Base-by-base conservation (phyloP, 1,139 yeast species). In the Zhuliangozyma parablackwelliae region DNA sequence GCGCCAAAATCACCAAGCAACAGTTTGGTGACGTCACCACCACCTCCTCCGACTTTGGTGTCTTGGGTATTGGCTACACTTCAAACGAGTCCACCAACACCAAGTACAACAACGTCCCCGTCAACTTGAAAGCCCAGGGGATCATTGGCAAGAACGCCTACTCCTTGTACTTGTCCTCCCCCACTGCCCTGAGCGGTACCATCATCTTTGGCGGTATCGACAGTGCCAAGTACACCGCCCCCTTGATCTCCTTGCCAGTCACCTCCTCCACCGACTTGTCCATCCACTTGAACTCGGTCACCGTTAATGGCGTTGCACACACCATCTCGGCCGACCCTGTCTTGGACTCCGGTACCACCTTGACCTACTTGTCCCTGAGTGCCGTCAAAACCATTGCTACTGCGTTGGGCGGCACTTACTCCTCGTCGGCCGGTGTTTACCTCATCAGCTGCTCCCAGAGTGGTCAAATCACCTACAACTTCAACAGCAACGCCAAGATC, bases 91-190 rank as follows among this genome's bases (percentile, higher is more conserved):
- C 38, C 10, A n/a, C 28, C 13, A 30, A 16, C 44, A 41, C 48
- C 16, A 54, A 52, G 40, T 63, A 64, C 43, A 57, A 54, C 32
- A 65, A 63, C 41, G 51, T 63, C 13, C 70, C 69, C 1, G 33
- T 54, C 28, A 54, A 54, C 33, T 49, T 65, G 46, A 56, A 48
- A 34, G 44, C 42, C 26, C 51, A 56, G 40, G 89, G 87, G 0
- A 44, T 67, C 10, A 82, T 79, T 42, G 42, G 65, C 21, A 71
- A 70, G 39, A 47, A 44, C 32, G 62, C 66, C 21, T 66, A 63
- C 50, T 63, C 70, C 7, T 50, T 67, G 37, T 66, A 57, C 48
- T 57, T 66, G 42, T 46, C 49, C 32, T 41, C 51, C 2, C 33
- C 37, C 7, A 49, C 47, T 10, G 52, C 65, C 16, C 24, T 44